Evolutionary conservation across 1,284 basidiomycete species (phyloP), one percentile per base, ranked within the genome.

Genomic region (Cutaneotrichosporon curvatum): DNA sequence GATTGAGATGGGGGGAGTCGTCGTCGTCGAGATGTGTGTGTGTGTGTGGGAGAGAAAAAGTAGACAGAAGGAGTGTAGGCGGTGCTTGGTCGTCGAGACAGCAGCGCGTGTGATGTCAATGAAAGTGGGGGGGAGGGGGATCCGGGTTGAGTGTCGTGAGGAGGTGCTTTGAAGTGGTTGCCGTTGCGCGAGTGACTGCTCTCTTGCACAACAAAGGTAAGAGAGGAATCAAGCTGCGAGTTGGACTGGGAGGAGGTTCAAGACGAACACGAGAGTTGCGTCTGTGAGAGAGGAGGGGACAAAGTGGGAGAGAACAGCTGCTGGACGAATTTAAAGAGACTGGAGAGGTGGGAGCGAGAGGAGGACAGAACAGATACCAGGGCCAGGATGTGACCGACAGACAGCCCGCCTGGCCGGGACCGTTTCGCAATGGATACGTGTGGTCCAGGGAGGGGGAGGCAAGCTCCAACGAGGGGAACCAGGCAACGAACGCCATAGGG

Each of bases 371-470:
- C 22, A 19, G 37, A 39, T 22, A 21, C 23, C 21, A 36, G 40
- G 44, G 28, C 16, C 30, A 34, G 39, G 34, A 39, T 38, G 43
- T 35, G 45, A 40, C 18, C 18, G 23, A 32, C 31, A 36, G 12
- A 16, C 5, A 36, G 37, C 40, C 35, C 44, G 36, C 40, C 31
- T 37, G 44, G 51, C 37, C 45, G 51, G 51, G 48, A 53, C 38
- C 32, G 51, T 53, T 53, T 53, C 51, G 52, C 42, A 43, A 45
- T 45, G 43, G 46, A 45, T 47, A 41, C 45, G 35, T 45, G 50
- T 38, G 45, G 43, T 45, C 40, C 43, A 46, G 35, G 38, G 48
- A 37, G 43, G n/a, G 36, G 30, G 32, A 21, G n/a, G n/a, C n/a
- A n/a, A n/a, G n/a, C n/a, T n/a, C 12, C 25, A 28, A 28, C 12